Evolutionary conservation across 1,284 basidiomycete species (phyloP).

Genomic region (Gymnopus androsaceus): DNA sequence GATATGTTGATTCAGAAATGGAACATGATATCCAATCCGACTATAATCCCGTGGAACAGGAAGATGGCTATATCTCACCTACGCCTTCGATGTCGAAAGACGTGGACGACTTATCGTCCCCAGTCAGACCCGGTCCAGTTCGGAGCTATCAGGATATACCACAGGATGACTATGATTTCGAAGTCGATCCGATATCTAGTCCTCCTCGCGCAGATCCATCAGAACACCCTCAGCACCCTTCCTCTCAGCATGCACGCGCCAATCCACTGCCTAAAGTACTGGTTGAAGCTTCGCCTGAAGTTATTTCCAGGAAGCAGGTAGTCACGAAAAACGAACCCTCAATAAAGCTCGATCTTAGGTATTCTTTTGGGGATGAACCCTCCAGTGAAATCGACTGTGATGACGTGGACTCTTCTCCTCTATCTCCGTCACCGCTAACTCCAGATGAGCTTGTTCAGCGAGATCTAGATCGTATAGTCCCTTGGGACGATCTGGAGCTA

Average conservation of each 20-base stretch:
- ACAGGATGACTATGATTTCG: conserved; percentile 45
- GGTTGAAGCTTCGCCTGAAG: conserved; percentile 30
- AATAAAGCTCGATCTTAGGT: conserved; percentile 54
- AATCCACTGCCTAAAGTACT: conserved; percentile 32
- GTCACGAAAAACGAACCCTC: conserved; percentile 17
- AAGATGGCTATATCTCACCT: conserved; percentile 78
- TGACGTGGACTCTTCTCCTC: conserved; percentile 22
- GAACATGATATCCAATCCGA: conserved; percentile 37
- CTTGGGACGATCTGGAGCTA: conserved; percentile 5
- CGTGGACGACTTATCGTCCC: conserved; percentile 67
- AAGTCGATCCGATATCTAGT: conserved; percentile 62
- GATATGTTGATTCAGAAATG: conserved; percentile 35
- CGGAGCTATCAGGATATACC: conserved; percentile 5
- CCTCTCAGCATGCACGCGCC: conserved; percentile 3
- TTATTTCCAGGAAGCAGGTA: conserved; percentile 15
- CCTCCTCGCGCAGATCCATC: conserved; percentile 38
- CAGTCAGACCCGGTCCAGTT: conserved; percentile 25
- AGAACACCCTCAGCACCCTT: conserved; percentile 5
- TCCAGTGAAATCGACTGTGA: conserved; percentile 49
- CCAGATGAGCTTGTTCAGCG: conserved; percentile 3
- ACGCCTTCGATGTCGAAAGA: conserved; percentile 53
- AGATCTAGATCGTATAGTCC: neutral
- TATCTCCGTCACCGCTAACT: conserved; percentile 13
- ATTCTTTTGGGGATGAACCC: conserved; percentile 44
- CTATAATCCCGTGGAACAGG: conserved; percentile 56